Percentiles rank a stretch among this genome's conserved stretches.
These are phyloP conservation scores for Herpetomonas tarakana DNA, from an alignment of 208 protist species.

Conservation along the genomic window DNA sequence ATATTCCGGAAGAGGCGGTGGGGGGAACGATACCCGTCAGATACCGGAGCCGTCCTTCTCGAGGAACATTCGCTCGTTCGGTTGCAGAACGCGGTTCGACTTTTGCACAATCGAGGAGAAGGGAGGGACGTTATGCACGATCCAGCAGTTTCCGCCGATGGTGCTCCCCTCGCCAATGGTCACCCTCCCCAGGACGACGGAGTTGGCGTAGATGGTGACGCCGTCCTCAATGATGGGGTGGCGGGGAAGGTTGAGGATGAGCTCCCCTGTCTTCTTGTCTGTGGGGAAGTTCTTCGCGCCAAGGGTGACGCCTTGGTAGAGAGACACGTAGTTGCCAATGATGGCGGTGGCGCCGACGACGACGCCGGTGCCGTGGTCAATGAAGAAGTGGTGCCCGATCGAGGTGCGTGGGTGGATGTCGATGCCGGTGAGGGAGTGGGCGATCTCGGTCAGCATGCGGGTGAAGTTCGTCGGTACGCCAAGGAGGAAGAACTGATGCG, in stretches of 20 bases:
- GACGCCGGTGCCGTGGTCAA: slow-evolving; percentile 90
- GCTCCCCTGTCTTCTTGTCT: slow-evolving; percentile 46
- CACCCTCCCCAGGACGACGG: slow-evolving; percentile 77
- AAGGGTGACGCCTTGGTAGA: slow-evolving; percentile 88
- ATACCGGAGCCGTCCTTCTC: slow-evolving; percentile 56
- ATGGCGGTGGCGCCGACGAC: slow-evolving; percentile 86
- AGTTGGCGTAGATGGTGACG: slow-evolving; percentile 82
- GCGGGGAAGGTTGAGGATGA: slow-evolving; percentile 52
- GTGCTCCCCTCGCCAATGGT: slow-evolving; percentile 68
- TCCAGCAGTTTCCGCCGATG: slow-evolving; percentile 73
- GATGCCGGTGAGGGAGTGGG: slow-evolving; percentile 64
- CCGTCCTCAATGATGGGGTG: slow-evolving; percentile 87
- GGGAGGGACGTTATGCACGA: slow-evolving; percentile 51
- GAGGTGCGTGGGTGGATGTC: slow-evolving; percentile 86
- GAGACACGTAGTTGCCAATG: slow-evolving; percentile 73
- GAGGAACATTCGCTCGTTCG: slow-evolving; percentile 47
- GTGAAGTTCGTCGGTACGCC: slow-evolving; percentile 71
- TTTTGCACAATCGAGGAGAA: slow-evolving; percentile 53
- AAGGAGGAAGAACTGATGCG: slow-evolving; percentile 61
- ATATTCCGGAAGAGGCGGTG: no score
- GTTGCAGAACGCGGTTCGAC: slow-evolving; percentile 21
- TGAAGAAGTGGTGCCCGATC: slow-evolving; percentile 86
- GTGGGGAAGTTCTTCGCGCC: slow-evolving; percentile 69
- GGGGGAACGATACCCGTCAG: no score
- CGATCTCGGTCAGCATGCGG: slow-evolving; percentile 69